Conservation (phyloP, 208 protist species). For the Vickermania ingenoplastis region DNA sequence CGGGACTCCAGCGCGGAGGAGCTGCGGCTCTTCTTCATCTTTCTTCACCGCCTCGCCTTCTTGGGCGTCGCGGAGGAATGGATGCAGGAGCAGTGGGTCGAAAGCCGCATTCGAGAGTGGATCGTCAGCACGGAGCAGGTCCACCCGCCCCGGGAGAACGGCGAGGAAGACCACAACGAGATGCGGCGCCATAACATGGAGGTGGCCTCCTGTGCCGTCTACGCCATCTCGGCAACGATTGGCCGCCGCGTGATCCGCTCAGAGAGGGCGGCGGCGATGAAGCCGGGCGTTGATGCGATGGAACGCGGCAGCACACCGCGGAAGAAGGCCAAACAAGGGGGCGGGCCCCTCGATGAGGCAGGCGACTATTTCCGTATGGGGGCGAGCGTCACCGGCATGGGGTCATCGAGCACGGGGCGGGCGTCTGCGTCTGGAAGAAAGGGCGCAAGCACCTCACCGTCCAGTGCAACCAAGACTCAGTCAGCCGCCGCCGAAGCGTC, state of each 20-base stretch:
- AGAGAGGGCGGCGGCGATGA: background rate
- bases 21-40: constrained; percentile 6
- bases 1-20: background rate
- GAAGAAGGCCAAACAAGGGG: background rate
- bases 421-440: too few relatives aligned
- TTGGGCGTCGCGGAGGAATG: background rate
- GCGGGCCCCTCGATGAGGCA: too few relatives aligned
- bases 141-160: background rate
- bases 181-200: background rate
- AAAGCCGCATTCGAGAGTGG: background rate
- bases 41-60: constrained; percentile 7
- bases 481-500: background rate
- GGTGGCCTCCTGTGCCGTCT: background rate
- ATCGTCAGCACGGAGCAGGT: background rate
- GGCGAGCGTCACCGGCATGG: background rate
- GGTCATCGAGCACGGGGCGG: too few relatives aligned
- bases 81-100: background rate
- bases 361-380: too few relatives aligned
- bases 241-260: background rate
- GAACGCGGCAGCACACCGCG: background rate
- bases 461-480: too few relatives aligned
- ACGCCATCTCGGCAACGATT: background rate
- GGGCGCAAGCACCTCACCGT: too few relatives aligned
- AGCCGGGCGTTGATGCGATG: too few relatives aligned
- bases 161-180: background rate